These are phyloP conservation scores for Omphalotus olearius DNA, from an alignment of 1,284 basidiomycete species.

Conservation along the genomic window DNA sequence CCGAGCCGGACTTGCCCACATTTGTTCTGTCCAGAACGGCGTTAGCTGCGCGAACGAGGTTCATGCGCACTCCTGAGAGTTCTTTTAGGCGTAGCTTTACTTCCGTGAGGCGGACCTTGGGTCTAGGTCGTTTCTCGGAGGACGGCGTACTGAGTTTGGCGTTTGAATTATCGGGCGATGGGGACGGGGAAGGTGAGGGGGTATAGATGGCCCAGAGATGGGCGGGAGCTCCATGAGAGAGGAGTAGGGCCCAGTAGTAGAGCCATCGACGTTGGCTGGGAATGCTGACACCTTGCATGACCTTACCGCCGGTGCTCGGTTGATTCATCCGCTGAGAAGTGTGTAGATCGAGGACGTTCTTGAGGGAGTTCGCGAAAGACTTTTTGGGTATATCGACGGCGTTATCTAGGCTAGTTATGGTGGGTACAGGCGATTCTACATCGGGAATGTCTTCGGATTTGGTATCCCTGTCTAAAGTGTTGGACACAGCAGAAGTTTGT, in stretches of 20 bases:
- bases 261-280: slow-evolving; percentile 72
- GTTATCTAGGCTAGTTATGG: neutral
- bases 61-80: slow-evolving; percentile 43
- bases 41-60: slow-evolving; percentile 53
- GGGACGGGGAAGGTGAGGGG: slow-evolving; percentile 21
- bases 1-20: slow-evolving; percentile 25
- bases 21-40: slow-evolving; percentile 42
- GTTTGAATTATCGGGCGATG: slow-evolving; percentile 7
- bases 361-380: slow-evolving; percentile 39
- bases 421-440: neutral
- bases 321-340: slow-evolving; percentile 67
- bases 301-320: slow-evolving; percentile 35
- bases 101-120: slow-evolving; percentile 44
- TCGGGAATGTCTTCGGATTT: neutral
- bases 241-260: slow-evolving; percentile 68
- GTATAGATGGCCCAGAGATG: slow-evolving; percentile 36
- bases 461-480: neutral
- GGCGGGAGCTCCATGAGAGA: slow-evolving; percentile 49
- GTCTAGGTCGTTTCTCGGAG: slow-evolving; percentile 19
- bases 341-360: slow-evolving; percentile 61
- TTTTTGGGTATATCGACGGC: slow-evolving; percentile 13
- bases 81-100: slow-evolving; percentile 58
- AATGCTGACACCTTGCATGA: slow-evolving; percentile 68
- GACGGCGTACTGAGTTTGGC: slow-evolving; percentile 1
- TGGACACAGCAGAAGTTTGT: neutral